phyloP scores from a whole-genome alignment of 768 basidiomycete genomes.

The Termitomyces sp. region DNA sequence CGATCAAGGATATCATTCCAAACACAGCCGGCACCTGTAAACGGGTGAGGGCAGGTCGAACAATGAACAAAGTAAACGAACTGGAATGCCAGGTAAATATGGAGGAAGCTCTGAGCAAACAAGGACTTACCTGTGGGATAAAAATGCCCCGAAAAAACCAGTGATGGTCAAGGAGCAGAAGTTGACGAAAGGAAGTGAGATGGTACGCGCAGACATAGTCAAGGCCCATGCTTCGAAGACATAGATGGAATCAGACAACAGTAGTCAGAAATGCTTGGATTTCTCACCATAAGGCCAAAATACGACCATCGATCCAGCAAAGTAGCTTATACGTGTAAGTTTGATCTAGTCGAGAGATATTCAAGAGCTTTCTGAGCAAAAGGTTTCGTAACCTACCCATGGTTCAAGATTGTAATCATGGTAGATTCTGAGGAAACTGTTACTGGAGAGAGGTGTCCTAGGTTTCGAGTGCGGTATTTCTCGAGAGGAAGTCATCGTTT shows the following conservation, averaged over 20 bases:
- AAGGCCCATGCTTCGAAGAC: slow-evolving; percentile 13
- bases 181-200: slow-evolving; percentile 2
- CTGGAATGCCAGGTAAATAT: background rate
- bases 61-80: background rate
- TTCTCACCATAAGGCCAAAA: slow-evolving; percentile 20
- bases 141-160: slow-evolving; percentile 16
- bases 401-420: slow-evolving; percentile 3
- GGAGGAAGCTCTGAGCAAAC: background rate
- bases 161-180: slow-evolving; percentile 2
- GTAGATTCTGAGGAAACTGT: background rate
- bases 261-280: background rate
- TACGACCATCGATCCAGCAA: slow-evolving; percentile 17
- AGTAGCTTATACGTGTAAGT: slow-evolving; percentile 11
- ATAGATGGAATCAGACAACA: background rate
- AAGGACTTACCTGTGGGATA: slow-evolving; percentile 15
- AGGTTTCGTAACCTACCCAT: background rate
- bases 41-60: background rate
- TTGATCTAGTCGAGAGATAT: slow-evolving; percentile 6
- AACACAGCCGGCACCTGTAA: slow-evolving; percentile 13
- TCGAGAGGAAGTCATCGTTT: background rate
- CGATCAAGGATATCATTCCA: slow-evolving; percentile 25
- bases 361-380: background rate
- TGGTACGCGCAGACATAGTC: slow-evolving; percentile 16
- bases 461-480: background rate
- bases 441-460: background rate